Evolutionary conservation across 148 eudicot genomes (phyloP).

Genomic region (Silene latifolia): DNA sequence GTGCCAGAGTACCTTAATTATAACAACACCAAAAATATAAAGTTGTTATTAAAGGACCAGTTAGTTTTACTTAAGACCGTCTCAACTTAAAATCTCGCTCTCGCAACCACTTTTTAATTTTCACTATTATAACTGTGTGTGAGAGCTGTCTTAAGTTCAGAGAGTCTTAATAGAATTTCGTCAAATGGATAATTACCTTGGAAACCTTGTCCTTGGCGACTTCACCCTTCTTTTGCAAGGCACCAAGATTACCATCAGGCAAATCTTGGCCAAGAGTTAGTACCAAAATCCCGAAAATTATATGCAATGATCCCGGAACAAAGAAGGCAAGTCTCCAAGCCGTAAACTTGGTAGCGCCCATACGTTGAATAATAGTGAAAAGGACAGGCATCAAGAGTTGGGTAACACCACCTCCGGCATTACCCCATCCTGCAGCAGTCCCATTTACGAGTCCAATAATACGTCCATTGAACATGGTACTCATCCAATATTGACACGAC

Average conservation of each 20-base stretch:
- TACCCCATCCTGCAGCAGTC: slow-evolving; percentile 39
- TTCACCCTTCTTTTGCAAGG: slow-evolving; percentile 33
- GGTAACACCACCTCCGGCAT: slow-evolving; percentile 46
- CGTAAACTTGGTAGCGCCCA: slow-evolving; percentile 32
- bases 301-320: slow-evolving; percentile 36
- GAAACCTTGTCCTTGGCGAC: slow-evolving; percentile 30
- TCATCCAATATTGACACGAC: too few relatives aligned
- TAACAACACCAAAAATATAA: background rate
- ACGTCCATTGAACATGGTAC: slow-evolving; percentile 39
- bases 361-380: slow-evolving; percentile 20
- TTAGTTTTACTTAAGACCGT: too few relatives aligned
- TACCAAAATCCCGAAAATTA: slow-evolving; percentile 36
- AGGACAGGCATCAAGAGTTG: slow-evolving; percentile 50
- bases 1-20: slow-evolving; percentile 39
- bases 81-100: too few relatives aligned
- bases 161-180: too few relatives aligned
- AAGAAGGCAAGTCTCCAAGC: slow-evolving; percentile 55
- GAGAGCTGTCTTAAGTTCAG: too few relatives aligned
- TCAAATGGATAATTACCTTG: too few relatives aligned
- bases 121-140: too few relatives aligned
- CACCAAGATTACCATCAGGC: slow-evolving; percentile 44
- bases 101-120: too few relatives aligned
- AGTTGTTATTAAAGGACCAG: too few relatives aligned
- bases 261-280: slow-evolving; percentile 42
- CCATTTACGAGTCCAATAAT: slow-evolving; percentile 34